Percentiles rank a stretch among this genome's conserved stretches.
Evolutionary conservation across 2,329 filamentous ascomycete genomes (phyloP).

Genomic region (Capronia coronata): DNA sequence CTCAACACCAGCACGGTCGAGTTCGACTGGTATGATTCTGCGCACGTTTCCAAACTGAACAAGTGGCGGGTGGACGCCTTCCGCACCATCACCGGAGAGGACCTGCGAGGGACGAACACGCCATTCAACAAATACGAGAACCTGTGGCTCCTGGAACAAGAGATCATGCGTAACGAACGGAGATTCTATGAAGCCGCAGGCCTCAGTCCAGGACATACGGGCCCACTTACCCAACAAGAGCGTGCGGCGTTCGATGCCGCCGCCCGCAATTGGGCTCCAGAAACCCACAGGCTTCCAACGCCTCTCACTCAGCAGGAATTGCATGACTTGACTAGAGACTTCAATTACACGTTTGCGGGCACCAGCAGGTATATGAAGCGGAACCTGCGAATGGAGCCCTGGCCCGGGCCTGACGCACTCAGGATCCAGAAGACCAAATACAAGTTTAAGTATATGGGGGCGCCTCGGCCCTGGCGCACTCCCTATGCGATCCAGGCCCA

Average conservation of each 20-base stretch:
- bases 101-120: not conserved
- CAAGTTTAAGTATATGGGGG: constrained; percentile 1
- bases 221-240: not conserved
- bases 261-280: not conserved
- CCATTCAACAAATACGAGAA: constrained; percentile 30
- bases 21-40: constrained; percentile 18
- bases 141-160: constrained; percentile 11
- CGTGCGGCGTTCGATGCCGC: not conserved
- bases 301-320: not conserved
- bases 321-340: not conserved
- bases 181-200: not conserved
- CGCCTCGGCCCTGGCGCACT: constrained; percentile 13
- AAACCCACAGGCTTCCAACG: constrained; percentile 2
- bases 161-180: constrained; percentile 9
- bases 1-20: not conserved
- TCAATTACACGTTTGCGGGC: constrained; percentile 14
- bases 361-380: constrained; percentile 3
- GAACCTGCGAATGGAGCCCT: too few species aligned
- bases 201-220: not conserved
- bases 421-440: not conserved
- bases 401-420: not conserved
- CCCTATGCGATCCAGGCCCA: constrained; percentile 2
- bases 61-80: constrained; percentile 7
- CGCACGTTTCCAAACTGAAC: constrained; percentile 12
- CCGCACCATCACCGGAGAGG: not conserved